These are phyloP conservation scores for Ustilago shanxiensis DNA, from an alignment of 1,284 basidiomycete genomes.

Conservation along the genomic window DNA sequence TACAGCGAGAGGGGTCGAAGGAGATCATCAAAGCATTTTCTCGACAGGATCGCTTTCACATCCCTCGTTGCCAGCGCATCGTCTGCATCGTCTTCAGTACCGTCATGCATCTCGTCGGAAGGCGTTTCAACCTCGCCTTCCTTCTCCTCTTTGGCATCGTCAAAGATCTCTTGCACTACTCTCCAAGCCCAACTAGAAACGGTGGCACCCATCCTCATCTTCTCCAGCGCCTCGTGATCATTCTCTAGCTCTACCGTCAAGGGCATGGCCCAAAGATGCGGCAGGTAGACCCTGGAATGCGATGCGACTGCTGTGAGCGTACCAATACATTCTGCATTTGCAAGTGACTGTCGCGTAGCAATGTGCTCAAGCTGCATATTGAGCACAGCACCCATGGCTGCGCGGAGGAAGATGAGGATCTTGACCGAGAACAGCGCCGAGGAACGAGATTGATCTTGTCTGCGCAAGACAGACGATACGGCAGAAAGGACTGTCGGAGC, in stretches of 20 bases:
- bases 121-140: constrained; percentile 21
- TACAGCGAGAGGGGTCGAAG: constrained; percentile 38
- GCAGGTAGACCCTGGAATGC: constrained; percentile 44
- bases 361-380: constrained; percentile 82
- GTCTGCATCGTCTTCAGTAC: constrained; percentile 44
- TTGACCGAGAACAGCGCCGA: constrained; percentile 45
- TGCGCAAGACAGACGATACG: constrained; percentile 82
- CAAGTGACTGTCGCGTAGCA: constrained; percentile 64
- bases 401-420: constrained; percentile 78
- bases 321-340: constrained; percentile 24
- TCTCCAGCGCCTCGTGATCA: constrained; percentile 27
- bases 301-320: constrained; percentile 34
- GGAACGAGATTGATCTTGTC: constrained; percentile 71
- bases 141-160: constrained; percentile 50
- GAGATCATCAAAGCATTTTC: constrained; percentile 21
- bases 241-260: constrained; percentile 33
- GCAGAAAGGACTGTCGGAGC: constrained; percentile 81
- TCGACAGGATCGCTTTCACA: constrained; percentile 39
- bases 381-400: constrained; percentile 82
- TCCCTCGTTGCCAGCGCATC: constrained; percentile 21
- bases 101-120: constrained; percentile 38
- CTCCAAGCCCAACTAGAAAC: constrained; percentile 48
- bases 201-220: constrained; percentile 44
- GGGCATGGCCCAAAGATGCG: constrained; percentile 42
- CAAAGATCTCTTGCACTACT: constrained; percentile 48